Evolutionary conservation across 331 rosid genomes (phyloP), one percentile per base, ranked within the genome.

Genomic region (Stylosanthes scabra): DNA sequence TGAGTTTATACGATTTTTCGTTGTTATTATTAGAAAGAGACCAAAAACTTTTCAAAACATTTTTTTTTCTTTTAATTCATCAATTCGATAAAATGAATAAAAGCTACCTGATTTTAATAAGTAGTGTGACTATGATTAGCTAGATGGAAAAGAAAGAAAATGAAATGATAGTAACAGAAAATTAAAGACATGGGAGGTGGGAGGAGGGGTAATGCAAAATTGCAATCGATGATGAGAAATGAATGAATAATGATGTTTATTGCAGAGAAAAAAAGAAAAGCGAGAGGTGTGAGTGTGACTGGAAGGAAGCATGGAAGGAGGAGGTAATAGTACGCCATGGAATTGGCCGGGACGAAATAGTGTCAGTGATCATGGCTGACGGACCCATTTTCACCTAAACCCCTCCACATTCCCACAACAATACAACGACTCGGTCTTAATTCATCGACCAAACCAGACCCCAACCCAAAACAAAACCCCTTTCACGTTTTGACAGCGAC

Each of bases 281-380:
- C 37, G 37, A 28, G 63, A 3, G 11, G 37, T 10, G 54, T 20
- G 4, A 69, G 27, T 40, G 46, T 60, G 39, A 20, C 25, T 20
- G 25, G 25, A 20, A 20, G 25, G 25, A 20, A 47, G 66, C n/a
- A 5, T 37, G 52, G n/a, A 12, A 10, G 3, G 9, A 11, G n/a
- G 13, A 15, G 37, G 37, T 3, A 31, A 31, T 31, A 57, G 14
- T 57, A 57, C n/a, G 5, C 16, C 46, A 15, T 16, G 7, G 15
- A 6, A 42, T 28, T 28, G 37, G 54, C 60, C 31, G 58, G 66
- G 68, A 62, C 44, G 40, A 62, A 42, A 29, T 44, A 58, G 59
- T 56, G 82, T 82, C 80, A 85, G 84, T 63, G 75, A 70, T 61
- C n/a, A 62, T 78, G 66, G 77, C 80, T 81, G 83, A 84, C 84